Evolutionary conservation across 2,329 filamentous ascomycete species (phyloP).

Genomic region (Monosporascus cannonballus): DNA sequence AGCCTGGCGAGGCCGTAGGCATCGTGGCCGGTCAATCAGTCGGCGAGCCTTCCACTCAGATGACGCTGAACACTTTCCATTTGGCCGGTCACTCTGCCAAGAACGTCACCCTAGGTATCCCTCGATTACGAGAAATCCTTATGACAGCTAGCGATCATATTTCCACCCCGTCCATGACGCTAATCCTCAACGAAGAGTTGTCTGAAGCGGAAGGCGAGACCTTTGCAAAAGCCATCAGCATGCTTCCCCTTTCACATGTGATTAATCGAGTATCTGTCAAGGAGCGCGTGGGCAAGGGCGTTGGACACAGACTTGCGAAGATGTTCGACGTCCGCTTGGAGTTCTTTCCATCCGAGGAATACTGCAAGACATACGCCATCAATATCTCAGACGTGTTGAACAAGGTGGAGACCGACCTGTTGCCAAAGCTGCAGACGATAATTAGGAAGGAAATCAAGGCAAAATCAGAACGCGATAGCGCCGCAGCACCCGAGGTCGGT

Average conservation of each 20-base stretch:
- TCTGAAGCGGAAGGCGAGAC: constrained; percentile 61
- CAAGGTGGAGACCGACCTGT: constrained; percentile 74
- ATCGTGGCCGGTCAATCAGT: constrained; percentile 96
- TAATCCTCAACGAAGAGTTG: constrained; percentile 70
- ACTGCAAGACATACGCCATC: constrained; percentile 81
- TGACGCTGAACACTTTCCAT: constrained; percentile 99
- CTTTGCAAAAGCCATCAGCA: constrained; percentile 89
- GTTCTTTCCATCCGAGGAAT: constrained; percentile 81
- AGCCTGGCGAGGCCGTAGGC: constrained; percentile 93
- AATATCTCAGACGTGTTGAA: constrained; percentile 67
- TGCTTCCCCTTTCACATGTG: constrained; percentile 76
- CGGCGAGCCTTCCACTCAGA: constrained; percentile 95
- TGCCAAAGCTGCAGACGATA: constrained; percentile 64
- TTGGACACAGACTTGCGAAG: constrained; percentile 66
- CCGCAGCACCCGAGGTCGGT: constrained; percentile 70
- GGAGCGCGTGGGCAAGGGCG: constrained; percentile 70
- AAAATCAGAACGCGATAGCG: constrained; percentile 58
- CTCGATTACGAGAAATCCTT: constrained; percentile 90
- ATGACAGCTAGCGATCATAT: constrained; percentile 94
- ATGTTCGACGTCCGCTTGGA: constrained; percentile 76
- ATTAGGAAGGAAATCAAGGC: constrained; percentile 79
- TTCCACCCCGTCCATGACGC: constrained; percentile 84
- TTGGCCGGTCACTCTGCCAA: constrained; percentile 97
- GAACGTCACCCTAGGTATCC: constrained; percentile 98
- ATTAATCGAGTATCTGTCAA: constrained; percentile 75